Conservation (phyloP, 2,329 filamentous ascomycete genomes). For the Pseudovirgaria hyperparasitica region DNA sequence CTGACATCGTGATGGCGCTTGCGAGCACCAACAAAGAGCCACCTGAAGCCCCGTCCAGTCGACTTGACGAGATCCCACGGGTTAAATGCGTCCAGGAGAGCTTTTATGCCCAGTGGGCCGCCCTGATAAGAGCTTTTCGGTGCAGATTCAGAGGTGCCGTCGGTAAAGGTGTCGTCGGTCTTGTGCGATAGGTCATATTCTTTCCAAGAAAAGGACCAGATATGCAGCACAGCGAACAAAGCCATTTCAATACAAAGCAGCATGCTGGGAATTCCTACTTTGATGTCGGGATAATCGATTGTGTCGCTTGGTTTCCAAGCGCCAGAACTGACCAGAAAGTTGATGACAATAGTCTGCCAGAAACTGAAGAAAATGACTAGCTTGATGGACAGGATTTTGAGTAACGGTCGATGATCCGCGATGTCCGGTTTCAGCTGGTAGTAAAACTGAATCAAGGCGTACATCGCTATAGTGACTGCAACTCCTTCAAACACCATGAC, state of each 20-base stretch:
- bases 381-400: conserved; percentile 80
- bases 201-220: conserved; percentile 70
- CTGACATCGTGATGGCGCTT: conserved; percentile 34
- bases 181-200: conserved; percentile 45
- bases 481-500: conserved; percentile 58
- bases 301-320: conserved; percentile 49
- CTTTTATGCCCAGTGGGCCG: conserved; percentile 51
- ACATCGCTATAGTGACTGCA: conserved; percentile 75
- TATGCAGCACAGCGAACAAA: conserved; percentile 61
- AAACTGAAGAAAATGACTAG: conserved; percentile 85
- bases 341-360: conserved; percentile 58
- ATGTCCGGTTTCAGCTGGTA: conserved; percentile 59
- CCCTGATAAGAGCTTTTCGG: conserved; percentile 42
- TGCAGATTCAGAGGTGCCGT: conserved; percentile 6
- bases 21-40: conserved; percentile 65
- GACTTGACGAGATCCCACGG: conserved; percentile 75
- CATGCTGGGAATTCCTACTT: conserved; percentile 66
- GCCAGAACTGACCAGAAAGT: conserved; percentile 47
- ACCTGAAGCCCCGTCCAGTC: conserved; percentile 62
- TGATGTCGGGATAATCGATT: conserved; percentile 61
- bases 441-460: conserved; percentile 80
- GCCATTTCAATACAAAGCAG: conserved; percentile 79
- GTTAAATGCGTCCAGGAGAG: conserved; percentile 61
- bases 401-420: conserved; percentile 54
- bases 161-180: conserved; percentile 8